Evolutionary conservation across 352 stramenopile species (phyloP).

Genomic region (Globisporangium nodosum): DNA sequence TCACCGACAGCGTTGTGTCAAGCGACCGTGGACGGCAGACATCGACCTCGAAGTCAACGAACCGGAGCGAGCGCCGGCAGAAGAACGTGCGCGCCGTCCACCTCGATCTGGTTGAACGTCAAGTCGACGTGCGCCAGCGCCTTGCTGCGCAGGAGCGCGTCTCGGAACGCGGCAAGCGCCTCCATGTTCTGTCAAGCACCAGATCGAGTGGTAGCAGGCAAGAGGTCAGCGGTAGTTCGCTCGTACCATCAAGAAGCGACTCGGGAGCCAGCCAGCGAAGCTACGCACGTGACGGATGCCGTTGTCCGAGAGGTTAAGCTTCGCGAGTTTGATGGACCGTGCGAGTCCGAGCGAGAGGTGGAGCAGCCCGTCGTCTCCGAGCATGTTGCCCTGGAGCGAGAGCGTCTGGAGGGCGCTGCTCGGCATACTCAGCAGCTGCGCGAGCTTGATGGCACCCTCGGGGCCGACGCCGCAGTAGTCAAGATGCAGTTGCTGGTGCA

Average conservation of each 20-base stretch:
- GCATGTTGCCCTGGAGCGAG: constrained; percentile 55
- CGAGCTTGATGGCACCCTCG: constrained; percentile 53
- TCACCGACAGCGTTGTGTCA: neutral
- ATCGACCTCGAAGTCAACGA: constrained; percentile 1
- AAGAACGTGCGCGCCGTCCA: constrained; percentile 51
- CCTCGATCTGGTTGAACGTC: constrained; percentile 74
- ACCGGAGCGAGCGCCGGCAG: constrained; percentile 49
- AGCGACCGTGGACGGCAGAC: too few species aligned
- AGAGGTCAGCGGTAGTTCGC: neutral
- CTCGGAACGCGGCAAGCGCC: constrained; percentile 44
- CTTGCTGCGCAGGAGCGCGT: constrained; percentile 63
- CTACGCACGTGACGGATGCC: constrained; percentile 58
- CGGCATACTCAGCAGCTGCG: constrained; percentile 62
- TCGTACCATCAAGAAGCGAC: neutral
- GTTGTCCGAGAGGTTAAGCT: constrained; percentile 75
- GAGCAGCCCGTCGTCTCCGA: constrained; percentile 52
- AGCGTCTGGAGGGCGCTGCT: constrained; percentile 46
- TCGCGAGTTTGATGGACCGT: constrained; percentile 44
- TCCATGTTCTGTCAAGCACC: constrained; percentile 29
- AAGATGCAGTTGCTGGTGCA: constrained; percentile 64
- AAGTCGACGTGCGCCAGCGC: constrained; percentile 66
- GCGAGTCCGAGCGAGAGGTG: constrained; percentile 71
- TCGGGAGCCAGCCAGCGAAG: neutral
- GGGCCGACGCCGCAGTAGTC: constrained; percentile 57
- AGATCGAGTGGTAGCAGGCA: neutral